Conservation (phyloP, 2,329 filamentous ascomycete species). For the Juglanconis sp. region DNA sequence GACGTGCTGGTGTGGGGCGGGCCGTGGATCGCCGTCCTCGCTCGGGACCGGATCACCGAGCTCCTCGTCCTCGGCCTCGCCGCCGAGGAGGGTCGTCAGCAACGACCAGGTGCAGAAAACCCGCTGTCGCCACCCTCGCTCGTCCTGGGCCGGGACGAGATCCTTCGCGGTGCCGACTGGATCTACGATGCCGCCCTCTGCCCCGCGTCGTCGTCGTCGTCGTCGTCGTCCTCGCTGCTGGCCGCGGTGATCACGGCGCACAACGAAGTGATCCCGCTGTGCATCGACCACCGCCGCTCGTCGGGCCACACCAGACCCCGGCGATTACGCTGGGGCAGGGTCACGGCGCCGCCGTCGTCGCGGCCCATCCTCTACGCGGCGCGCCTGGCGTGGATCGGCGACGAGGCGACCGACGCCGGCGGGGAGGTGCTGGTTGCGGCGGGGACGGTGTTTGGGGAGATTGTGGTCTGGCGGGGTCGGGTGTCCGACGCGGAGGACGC, state of each 20-base stretch:
- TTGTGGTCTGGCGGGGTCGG: constrained; percentile 79
- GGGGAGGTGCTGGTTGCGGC: constrained; percentile 71
- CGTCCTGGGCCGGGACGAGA: constrained; percentile 32
- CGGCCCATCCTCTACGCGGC: constrained; percentile 87
- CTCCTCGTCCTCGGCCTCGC: constrained; percentile 24
- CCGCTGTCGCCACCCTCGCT: background rate
- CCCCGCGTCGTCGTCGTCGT: constrained; percentile 30
- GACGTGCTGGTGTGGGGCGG: constrained; percentile 69
- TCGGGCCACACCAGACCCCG: constrained; percentile 1
- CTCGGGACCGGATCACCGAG: constrained; percentile 28
- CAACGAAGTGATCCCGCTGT: constrained; percentile 68
- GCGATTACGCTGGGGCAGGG: constrained; percentile 41
- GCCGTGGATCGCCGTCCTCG: constrained; percentile 48
- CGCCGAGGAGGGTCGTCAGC: background rate
- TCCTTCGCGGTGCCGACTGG: constrained; percentile 63
- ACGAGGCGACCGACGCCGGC: constrained; percentile 1
- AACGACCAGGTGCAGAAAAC: constrained; percentile 1
- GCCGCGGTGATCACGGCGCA: constrained; percentile 78
- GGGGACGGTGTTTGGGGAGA: constrained; percentile 92
- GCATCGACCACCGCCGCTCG: constrained; percentile 22
- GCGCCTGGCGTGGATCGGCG: constrained; percentile 61
- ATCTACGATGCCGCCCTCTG: constrained; percentile 65
- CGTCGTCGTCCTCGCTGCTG: constrained; percentile 19
- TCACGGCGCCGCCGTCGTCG: constrained; percentile 56
- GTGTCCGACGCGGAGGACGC: constrained; percentile 22